Conservation (phyloP, 306 rosid genomes). For the Abrus pulchellus region DNA sequence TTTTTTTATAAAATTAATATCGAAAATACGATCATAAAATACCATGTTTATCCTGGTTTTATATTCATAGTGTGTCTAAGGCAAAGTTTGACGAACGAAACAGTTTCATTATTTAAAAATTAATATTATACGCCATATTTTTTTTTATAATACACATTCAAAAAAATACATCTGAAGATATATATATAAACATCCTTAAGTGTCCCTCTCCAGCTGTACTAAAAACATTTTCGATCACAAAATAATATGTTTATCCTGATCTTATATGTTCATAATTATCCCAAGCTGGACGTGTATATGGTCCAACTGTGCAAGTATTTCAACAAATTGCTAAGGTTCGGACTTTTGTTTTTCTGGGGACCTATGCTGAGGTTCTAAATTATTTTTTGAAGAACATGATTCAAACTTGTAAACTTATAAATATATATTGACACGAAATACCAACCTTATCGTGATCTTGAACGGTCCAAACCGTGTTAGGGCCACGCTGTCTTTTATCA, state of each 20-base stretch:
- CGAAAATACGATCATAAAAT: not conserved
- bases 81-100: no score
- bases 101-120: no score
- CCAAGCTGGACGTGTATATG: constrained; percentile 3
- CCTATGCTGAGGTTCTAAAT: no score
- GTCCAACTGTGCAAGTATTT: constrained; percentile 31
- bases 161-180: no score
- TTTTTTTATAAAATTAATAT: not conserved
- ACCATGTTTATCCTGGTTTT: not conserved
- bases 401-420: constrained; percentile 21
- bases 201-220: no score
- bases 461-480: constrained; percentile 17
- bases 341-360: not conserved
- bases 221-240: not conserved
- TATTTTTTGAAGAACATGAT: not conserved
- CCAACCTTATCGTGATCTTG: constrained; percentile 46
- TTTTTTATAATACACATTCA: no score
- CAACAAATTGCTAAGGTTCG: not conserved
- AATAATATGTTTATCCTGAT: constrained; percentile 38
- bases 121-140: no score
- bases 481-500: not conserved
- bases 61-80: no score
- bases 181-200: no score
- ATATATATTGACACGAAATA: not conserved
- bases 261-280: constrained; percentile 33